Evolutionary conservation across 129 eudicot species (phyloP).

Genomic region (Helianthus annuus): HanXRQr2.0-SUNRISE NC_035440.2:105257047-105257546

Average conservation of each 20-base stretch:
- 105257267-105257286: conserved; percentile 4
- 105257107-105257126: too few relatives aligned
- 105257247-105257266: neutral
- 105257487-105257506: neutral
- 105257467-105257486: neutral
- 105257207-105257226: neutral
- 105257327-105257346: conserved; percentile 64
- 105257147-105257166: too few relatives aligned
- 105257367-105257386: conserved; percentile 68
- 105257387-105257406: conserved; percentile 50
- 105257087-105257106: too few relatives aligned
- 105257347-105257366: conserved; percentile 47
- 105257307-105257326: conserved; percentile 61
- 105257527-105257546: neutral
- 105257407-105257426: conserved; percentile 71
- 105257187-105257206: conserved; percentile 51
- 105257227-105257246: neutral
- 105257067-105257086: too few relatives aligned
- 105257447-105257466: conserved; percentile 71
- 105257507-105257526: neutral
- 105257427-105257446: conserved; percentile 98
- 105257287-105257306: conserved; percentile 52
- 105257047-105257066: too few relatives aligned
- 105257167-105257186: too few relatives aligned
- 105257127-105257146: too few relatives aligned